Base-by-base conservation (phyloP, 257 asterid genomes). In the Sherardia arvensis region DNA sequence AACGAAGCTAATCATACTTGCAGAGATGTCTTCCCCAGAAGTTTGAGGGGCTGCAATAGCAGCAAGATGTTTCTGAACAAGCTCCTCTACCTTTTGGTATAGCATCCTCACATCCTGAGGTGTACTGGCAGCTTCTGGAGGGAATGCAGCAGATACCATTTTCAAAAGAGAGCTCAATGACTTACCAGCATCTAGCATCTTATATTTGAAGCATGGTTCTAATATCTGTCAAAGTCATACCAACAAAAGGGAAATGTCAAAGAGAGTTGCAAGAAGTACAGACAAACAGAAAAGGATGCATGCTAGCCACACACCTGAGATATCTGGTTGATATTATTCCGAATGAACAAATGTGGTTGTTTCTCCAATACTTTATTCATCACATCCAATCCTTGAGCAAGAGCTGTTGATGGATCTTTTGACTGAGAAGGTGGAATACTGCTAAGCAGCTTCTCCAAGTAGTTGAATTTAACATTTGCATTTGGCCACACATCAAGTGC, bases 401-500 rank as follows among this genome's bases (percentile, higher is more conserved):
- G 85, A 62, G 99, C 99, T 65, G 94, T 90, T 59, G 97, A 85
- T 17, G 99, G 99, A 76, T 93, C 99, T 78, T 90, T 93, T n/a
- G 99, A 85, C 77, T 93, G 99, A 79, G 95, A 87, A 57, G 99
- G 91, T 30, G 94, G 94, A 66, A 91, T 81, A 79, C 94, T 87
- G 76, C 85, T 83, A 53, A 93, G 96, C 76, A 93, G 84, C 88
- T 93, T 93, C 81, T 93, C 99, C 78, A 93, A 73, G 80, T 93
- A 93, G 87, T 87, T 93, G 75, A 93, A 93, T 76, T 93, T 93
- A 68, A 93, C 99, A 79, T 93, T 93, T 38, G 99, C 99, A 83
- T 75, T 87, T 54, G 99, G 96, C 99, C 99, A 93, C 81, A 93
- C 99, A 73, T 93, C 99, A 87, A 93, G 77, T 69, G 99, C 99